Conservation (phyloP, 768 basidiomycete species). For the Cantharellus anzutake region DNA sequence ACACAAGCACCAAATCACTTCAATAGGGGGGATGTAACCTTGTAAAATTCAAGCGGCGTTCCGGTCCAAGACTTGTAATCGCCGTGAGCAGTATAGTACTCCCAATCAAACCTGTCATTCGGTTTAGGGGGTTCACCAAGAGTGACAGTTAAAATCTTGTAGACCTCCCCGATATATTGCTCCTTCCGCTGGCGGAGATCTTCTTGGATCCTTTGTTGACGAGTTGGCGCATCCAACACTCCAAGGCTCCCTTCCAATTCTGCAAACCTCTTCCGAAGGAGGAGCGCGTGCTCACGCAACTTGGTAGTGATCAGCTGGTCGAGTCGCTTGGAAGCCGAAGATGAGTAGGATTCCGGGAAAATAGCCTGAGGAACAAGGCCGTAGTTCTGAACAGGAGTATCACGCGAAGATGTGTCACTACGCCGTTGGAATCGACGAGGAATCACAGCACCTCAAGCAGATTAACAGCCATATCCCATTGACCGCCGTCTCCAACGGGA, state of each 20-base stretch:
- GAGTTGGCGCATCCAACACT: conserved; percentile 1
- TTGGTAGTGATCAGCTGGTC: conserved; percentile 74
- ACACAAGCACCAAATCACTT: neutral
- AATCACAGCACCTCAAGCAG: conserved; percentile 32
- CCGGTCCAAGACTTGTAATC: conserved; percentile 60
- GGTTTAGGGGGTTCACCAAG: conserved; percentile 74
- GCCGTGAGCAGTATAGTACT: conserved; percentile 68
- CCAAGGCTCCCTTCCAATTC: conserved; percentile 24
- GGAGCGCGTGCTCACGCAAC: conserved; percentile 76
- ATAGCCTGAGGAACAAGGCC: conserved; percentile 71
- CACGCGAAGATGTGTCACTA: neutral
- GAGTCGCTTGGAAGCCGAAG: conserved; percentile 49
- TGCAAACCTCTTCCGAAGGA: conserved; percentile 44
- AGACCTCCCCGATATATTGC: conserved; percentile 65
- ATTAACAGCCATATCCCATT: conserved; percentile 83
- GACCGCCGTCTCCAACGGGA: conserved; percentile 81
- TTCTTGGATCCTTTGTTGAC: neutral
- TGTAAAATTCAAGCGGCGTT: conserved; percentile 66
- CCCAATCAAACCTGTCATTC: conserved; percentile 59
- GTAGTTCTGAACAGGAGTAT: conserved; percentile 33
- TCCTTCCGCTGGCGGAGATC: conserved; percentile 59
- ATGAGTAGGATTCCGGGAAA: conserved; percentile 74
- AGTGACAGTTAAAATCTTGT: conserved; percentile 64
- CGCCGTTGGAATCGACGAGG: neutral
- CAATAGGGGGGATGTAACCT: conserved; percentile 9